A percentile compares a stretch with the other conserved stretches of the same genome.
phyloP scores from a whole-genome alignment of 352 stramenopile species.

The Globisporangium carolinianum region DNA sequence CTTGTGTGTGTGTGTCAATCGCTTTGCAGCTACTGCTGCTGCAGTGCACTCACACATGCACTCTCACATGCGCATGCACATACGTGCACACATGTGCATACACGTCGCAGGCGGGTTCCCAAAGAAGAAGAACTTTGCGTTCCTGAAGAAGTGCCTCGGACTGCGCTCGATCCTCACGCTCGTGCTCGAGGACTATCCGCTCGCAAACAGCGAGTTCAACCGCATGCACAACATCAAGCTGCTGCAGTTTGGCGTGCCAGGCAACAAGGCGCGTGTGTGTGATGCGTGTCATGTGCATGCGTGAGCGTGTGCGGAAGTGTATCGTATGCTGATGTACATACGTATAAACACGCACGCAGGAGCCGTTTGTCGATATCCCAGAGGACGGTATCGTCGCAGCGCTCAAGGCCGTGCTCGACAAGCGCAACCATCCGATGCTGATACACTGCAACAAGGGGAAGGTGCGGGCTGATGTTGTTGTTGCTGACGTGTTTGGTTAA shows the following conservation, averaged over 20 bases:
- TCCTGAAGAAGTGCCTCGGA: constrained; percentile 67
- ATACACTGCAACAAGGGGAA: constrained; percentile 89
- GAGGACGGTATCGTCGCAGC: constrained; percentile 71
- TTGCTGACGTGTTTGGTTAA: too few relatives aligned
- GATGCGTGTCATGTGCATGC: background rate
- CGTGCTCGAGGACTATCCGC: constrained; percentile 83
- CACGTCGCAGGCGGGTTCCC: constrained; percentile 56
- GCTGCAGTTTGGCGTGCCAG: constrained; percentile 78
- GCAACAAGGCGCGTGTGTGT: constrained; percentile 54
- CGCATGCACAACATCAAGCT: constrained; percentile 71
- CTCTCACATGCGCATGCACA: too few relatives aligned
- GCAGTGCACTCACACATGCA: too few relatives aligned
- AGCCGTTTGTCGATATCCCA: constrained; percentile 84
- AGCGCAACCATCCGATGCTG: constrained; percentile 81
- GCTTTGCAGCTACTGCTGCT: background rate
- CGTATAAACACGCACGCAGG: constrained; percentile 18
- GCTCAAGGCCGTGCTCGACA: constrained; percentile 72
- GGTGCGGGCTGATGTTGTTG: constrained; percentile 15
- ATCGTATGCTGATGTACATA: constrained; percentile 1
- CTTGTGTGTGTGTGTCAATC: background rate
- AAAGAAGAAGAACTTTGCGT: constrained; percentile 88
- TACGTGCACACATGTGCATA: too few relatives aligned
- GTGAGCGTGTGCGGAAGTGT: background rate
- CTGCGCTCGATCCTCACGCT: constrained; percentile 81
- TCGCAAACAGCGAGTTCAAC: constrained; percentile 79